phyloP scores from a whole-genome alignment of 75 land plant genomes.

The Adiantum capillusveneris region DNA sequence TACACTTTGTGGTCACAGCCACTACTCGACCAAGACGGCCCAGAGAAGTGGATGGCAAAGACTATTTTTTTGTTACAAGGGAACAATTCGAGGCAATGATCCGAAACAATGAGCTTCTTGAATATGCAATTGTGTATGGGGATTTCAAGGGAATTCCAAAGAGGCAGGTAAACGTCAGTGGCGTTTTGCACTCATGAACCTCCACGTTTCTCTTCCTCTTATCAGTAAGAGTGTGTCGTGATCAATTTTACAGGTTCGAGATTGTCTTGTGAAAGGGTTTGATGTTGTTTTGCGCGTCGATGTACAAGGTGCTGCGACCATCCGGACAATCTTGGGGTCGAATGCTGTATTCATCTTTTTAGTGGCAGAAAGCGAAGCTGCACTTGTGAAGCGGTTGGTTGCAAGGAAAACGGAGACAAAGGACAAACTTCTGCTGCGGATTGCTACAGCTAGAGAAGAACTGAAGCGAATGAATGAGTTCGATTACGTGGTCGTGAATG shows the following conservation, averaged over 20 bases:
- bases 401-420: conserved; percentile 77
- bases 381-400: conserved; percentile 71
- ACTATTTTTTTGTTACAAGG: conserved; percentile 83
- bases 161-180: conserved; percentile 40
- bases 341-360: conserved; percentile 78
- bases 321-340: conserved; percentile 60
- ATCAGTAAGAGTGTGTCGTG: neutral
- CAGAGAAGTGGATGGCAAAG: conserved; percentile 85
- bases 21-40: conserved; percentile 73
- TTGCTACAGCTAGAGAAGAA: conserved; percentile 92
- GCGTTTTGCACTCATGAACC: no score
- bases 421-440: conserved; percentile 65
- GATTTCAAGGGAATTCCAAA: conserved; percentile 97
- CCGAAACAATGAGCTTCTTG: conserved; percentile 70
- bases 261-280: conserved; percentile 65
- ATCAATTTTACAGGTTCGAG: conserved; percentile 48
- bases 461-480: conserved; percentile 56
- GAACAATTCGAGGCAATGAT: conserved; percentile 75
- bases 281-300: conserved; percentile 91
- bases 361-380: conserved; percentile 82
- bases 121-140: conserved; percentile 96
- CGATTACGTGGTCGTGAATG: conserved; percentile 95
- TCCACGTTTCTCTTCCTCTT: no score
- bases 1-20: conserved; percentile 94
- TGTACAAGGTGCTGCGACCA: conserved; percentile 89